These are phyloP conservation scores for Pyracantha coccinea DNA, from an alignment of 331 rosid genomes.

Conservation along the genomic window DNA sequence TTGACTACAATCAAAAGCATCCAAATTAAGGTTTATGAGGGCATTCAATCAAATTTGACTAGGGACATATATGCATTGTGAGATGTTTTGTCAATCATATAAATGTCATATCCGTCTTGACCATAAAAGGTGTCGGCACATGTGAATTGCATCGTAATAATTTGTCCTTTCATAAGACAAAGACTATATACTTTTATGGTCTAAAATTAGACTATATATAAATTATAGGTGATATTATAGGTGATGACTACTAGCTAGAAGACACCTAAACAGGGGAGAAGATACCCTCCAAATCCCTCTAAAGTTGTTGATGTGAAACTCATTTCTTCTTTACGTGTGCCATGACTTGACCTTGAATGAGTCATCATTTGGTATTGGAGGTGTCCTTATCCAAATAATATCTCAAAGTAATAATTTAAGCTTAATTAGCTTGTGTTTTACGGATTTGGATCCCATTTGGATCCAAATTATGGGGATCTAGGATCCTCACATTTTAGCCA, in stretches of 20 bases:
- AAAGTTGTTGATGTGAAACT: constrained; percentile 1
- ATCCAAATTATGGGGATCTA: too few relatives aligned
- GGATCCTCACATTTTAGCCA: too few relatives aligned
- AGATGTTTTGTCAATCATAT: neutral
- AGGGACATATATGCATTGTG: neutral
- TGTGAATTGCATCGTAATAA: neutral
- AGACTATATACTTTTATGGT: neutral
- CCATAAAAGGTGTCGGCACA: neutral
- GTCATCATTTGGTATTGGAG: neutral
- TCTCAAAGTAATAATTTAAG: neutral
- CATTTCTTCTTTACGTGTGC: neutral
- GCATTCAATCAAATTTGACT: constrained; percentile 1
- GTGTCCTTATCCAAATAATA: neutral
- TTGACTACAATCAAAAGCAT: constrained; percentile 5
- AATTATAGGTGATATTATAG: neutral
- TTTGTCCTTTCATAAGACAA: neutral
- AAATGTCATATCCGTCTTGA: neutral
- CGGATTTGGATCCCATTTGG: neutral
- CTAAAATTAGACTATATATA: neutral
- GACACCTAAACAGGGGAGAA: neutral
- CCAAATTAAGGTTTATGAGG: neutral
- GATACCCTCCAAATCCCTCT: neutral
- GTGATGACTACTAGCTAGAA: neutral
- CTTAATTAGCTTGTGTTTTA: neutral
- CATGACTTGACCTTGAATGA: neutral